Evolutionary conservation across 495 filamentous ascomycete genomes (phyloP).

Genomic region (Penicilliopsis zonata): DNA sequence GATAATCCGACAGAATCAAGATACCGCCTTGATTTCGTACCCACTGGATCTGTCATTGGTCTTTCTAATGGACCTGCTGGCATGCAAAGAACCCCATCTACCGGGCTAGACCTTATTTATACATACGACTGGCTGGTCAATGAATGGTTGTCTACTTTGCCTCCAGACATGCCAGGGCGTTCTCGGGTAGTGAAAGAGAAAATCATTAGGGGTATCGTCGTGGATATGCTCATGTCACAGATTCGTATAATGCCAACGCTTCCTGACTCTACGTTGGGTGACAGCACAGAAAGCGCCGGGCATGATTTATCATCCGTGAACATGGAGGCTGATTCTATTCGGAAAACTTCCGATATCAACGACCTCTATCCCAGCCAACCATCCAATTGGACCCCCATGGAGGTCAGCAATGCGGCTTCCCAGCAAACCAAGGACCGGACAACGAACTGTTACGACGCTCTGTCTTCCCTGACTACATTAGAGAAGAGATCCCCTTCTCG

Average conservation of each 20-base stretch:
- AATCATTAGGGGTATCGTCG: slow-evolving; percentile 24
- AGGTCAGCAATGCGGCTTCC: too few species aligned
- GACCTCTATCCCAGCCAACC: too few species aligned
- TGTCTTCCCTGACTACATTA: slow-evolving; percentile 22
- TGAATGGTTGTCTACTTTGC: slow-evolving; percentile 25
- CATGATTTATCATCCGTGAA: slow-evolving; percentile 10
- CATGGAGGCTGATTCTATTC: too few species aligned
- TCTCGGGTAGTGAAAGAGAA: slow-evolving; percentile 31
- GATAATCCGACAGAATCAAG: too few species aligned
- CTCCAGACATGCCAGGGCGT: slow-evolving; percentile 19
- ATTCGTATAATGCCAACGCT: slow-evolving; percentile 9
- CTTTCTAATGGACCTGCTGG: too few species aligned
- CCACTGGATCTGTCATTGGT: slow-evolving; percentile 10
- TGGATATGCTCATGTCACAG: slow-evolving; percentile 26
- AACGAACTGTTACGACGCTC: too few species aligned
- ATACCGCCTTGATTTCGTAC: too few species aligned
- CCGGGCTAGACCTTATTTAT: slow-evolving; percentile 11
- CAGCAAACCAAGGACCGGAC: too few species aligned
- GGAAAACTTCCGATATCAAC: too few species aligned
- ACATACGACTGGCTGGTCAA: slow-evolving; percentile 29
- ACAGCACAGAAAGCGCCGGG: slow-evolving; percentile 1
- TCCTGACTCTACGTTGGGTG: not conserved
- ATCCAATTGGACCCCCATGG: too few species aligned
- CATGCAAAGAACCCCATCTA: too few species aligned
- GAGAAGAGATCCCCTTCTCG: slow-evolving; percentile 11